These are phyloP conservation scores for Plasmodium gonderi DNA, from an alignment of 169 alveolate genomes.

Conservation along the genomic window DNA sequence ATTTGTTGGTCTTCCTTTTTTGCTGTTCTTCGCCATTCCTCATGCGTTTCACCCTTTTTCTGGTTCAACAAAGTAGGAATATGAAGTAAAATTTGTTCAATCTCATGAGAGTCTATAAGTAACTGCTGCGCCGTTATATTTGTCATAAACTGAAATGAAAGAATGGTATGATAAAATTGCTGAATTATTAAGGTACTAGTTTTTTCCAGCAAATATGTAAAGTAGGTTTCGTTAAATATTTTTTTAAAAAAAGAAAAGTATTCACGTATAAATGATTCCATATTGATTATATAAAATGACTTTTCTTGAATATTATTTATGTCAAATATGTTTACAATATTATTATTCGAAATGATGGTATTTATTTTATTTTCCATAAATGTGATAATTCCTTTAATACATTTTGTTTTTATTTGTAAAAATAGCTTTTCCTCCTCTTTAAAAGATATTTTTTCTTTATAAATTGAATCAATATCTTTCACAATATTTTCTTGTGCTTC, in stretches of 20 bases:
- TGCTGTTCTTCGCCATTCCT: not conserved
- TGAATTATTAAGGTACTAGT: constrained; percentile 77
- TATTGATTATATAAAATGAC: constrained; percentile 9
- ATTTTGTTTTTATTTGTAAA: constrained; percentile 62
- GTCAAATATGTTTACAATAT: constrained; percentile 34
- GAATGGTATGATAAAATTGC: constrained; percentile 76
- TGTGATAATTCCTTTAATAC: constrained; percentile 37
- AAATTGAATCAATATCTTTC: constrained; percentile 20
- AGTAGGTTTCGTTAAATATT: constrained; percentile 67
- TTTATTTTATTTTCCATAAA: constrained; percentile 37
- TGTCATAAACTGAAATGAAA: constrained; percentile 75
- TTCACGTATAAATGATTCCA: constrained; percentile 14
- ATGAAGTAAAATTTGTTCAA: constrained; percentile 67
- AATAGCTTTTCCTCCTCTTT: constrained; percentile 49
- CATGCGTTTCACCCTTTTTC: not conserved
- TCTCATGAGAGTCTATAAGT: constrained; percentile 78
- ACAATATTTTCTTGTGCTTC: constrained; percentile 54
- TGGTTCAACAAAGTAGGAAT: not conserved
- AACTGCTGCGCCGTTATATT: constrained; percentile 80
- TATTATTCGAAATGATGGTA: constrained; percentile 17
- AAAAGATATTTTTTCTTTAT: constrained; percentile 18
- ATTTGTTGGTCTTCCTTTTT: not conserved
- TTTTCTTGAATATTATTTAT: constrained; percentile 16
- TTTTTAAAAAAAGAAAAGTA: constrained; percentile 52
- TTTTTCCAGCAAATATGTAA: constrained; percentile 80